These are phyloP conservation scores for Globisporangium viniferum DNA, from an alignment of 352 stramenopile species.

Conservation along the genomic window DNA sequence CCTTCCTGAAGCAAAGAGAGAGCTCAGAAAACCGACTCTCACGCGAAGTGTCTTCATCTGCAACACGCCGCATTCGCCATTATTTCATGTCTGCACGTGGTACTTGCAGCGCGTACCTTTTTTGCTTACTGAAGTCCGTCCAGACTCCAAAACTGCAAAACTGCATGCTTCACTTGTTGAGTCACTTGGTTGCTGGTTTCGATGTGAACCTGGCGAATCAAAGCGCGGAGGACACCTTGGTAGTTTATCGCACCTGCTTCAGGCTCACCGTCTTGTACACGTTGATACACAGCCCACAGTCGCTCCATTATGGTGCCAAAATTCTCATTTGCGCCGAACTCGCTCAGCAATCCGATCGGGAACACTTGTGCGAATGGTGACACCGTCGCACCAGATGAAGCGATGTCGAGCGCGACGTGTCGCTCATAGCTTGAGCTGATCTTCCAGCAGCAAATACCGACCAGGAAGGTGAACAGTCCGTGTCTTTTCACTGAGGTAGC, in stretches of 20 bases:
- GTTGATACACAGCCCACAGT: conserved; percentile 7
- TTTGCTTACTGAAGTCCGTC: conserved; percentile 10
- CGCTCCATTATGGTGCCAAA: conserved; percentile 7
- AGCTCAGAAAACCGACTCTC: background rate
- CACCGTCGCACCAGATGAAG: background rate
- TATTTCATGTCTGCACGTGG: too few relatives aligned
- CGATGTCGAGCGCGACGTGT: background rate
- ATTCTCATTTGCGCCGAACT: conserved; percentile 11
- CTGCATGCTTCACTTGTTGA: conserved; percentile 1
- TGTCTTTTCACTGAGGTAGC: background rate
- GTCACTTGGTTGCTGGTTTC: background rate
- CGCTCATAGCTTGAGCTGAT: conserved; percentile 7
- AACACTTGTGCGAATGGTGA: conserved; percentile 1
- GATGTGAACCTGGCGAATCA: conserved; percentile 3
- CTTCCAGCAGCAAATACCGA: conserved; percentile 7
- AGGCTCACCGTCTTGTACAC: background rate
- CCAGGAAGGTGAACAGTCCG: conserved; percentile 16
- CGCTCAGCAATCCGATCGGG: conserved; percentile 3
- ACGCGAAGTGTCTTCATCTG: background rate
- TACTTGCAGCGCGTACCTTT: background rate
- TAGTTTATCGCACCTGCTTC: background rate
- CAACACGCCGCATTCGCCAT: too few relatives aligned
- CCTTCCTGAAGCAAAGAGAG: background rate
- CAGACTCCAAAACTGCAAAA: conserved; percentile 18
- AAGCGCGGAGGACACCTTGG: conserved; percentile 1